Conservation (phyloP, 257 asterid genomes). For the Solanum stenotomum region DNA sequence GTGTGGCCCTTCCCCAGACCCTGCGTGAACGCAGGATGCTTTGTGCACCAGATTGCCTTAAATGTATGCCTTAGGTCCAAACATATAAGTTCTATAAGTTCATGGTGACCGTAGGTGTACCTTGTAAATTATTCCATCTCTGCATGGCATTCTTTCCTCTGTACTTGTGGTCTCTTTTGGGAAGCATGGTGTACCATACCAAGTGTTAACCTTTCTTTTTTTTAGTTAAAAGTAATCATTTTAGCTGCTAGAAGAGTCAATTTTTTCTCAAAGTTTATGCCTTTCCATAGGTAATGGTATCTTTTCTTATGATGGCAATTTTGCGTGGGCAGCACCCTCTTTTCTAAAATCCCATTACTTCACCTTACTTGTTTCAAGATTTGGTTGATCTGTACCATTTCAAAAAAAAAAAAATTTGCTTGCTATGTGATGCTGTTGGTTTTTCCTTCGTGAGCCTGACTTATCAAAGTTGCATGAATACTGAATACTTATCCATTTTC, state of each 20-base stretch:
- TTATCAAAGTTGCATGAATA: background rate
- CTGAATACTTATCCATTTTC: background rate
- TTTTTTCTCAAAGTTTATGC: background rate
- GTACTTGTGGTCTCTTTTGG: background rate
- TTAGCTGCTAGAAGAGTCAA: background rate
- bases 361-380: background rate
- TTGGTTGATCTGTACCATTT: background rate
- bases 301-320: background rate
- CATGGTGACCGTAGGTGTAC: background rate
- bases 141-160: background rate
- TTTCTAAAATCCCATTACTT: background rate
- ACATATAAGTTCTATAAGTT: background rate
- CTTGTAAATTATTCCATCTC: background rate
- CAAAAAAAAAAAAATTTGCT: background rate
- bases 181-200: background rate
- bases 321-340: background rate
- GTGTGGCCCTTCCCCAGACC: background rate
- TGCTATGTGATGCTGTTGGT: background rate
- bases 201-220: background rate
- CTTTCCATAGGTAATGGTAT: background rate
- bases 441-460: background rate
- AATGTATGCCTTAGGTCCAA: background rate
- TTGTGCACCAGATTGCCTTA: background rate
- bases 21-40: background rate
- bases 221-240: background rate